Evolutionary conservation across 345 rosid species (phyloP).

Genomic region (Citrus reticulata): DNA sequence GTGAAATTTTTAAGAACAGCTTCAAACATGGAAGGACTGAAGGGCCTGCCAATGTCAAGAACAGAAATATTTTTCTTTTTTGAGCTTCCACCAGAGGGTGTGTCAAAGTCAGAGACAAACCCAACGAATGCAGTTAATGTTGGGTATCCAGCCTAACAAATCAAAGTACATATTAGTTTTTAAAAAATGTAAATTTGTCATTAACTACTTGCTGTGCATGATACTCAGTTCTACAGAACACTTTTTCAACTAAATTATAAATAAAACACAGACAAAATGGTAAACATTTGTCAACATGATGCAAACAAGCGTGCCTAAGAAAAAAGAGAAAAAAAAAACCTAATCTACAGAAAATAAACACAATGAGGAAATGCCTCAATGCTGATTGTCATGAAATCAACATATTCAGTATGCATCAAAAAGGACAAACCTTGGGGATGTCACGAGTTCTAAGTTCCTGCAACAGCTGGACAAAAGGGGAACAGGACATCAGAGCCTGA

Average conservation of each 20-base stretch:
- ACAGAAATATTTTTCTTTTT: slow-evolving; percentile 37
- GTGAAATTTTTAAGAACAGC: slow-evolving; percentile 71
- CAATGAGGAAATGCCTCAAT: neutral
- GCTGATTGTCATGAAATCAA: neutral
- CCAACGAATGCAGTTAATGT: slow-evolving; percentile 69
- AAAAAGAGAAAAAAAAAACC: neutral
- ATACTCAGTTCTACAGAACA: neutral
- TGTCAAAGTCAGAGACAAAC: slow-evolving; percentile 60
- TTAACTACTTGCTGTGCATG: neutral
- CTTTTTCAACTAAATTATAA: neutral
- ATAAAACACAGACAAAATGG: neutral
- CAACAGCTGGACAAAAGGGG: slow-evolving; percentile 82
- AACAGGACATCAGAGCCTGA: slow-evolving; percentile 85
- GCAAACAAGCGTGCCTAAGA: neutral
- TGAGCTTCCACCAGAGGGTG: slow-evolving; percentile 40
- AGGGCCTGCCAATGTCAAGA: slow-evolving; percentile 71
- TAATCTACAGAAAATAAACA: neutral
- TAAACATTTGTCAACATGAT: neutral
- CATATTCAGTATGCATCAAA: neutral
- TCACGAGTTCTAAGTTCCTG: slow-evolving; percentile 48
- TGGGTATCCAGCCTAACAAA: slow-evolving; percentile 66
- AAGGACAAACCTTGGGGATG: slow-evolving; percentile 55
- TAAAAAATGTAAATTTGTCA: neutral
- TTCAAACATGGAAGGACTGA: slow-evolving; percentile 81
- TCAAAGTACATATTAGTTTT: slow-evolving; percentile 4